Evolutionary conservation across 169 alveolate species (phyloP).

Genomic region (Hepatocystis sp.): DNA sequence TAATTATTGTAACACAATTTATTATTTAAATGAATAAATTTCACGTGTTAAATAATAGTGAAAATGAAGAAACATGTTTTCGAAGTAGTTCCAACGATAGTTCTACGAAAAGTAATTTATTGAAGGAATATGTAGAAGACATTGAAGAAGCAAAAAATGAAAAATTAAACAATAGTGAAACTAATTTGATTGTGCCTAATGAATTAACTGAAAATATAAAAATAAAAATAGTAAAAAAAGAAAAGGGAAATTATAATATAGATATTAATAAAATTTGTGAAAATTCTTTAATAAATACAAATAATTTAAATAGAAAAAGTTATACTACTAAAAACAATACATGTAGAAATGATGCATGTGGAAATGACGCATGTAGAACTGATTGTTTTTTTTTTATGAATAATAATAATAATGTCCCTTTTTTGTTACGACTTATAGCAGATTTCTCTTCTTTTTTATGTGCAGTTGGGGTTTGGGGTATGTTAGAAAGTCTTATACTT

Average conservation of each 20-base stretch:
- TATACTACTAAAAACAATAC: too few relatives aligned
- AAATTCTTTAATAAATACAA: background rate
- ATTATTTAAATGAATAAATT: slow-evolving; percentile 34
- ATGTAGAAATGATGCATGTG: background rate
- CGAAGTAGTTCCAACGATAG: background rate
- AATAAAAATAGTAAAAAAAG: too few relatives aligned
- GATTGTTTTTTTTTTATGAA: slow-evolving; percentile 3
- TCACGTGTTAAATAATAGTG: slow-evolving; percentile 11
- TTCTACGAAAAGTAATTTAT: slow-evolving; percentile 16
- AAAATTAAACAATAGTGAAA: too few relatives aligned
- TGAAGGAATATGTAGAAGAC: slow-evolving; percentile 12
- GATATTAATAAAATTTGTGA: slow-evolving; percentile 6
- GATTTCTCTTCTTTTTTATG: slow-evolving; percentile 67
- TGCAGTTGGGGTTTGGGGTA: slow-evolving; percentile 72
- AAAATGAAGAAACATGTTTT: slow-evolving; percentile 10
- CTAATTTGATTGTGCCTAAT: too few relatives aligned
- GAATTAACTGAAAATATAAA: too few relatives aligned
- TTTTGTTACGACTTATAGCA: slow-evolving; percentile 32
- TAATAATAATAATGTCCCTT: too few relatives aligned
- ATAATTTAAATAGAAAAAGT: too few relatives aligned
- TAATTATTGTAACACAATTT: too few relatives aligned
- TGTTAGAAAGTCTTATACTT: slow-evolving; percentile 39
- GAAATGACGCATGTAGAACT: background rate
- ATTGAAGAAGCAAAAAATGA: slow-evolving; percentile 8
- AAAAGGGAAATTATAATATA: background rate